These are phyloP conservation scores for Phaffomyces antillensis DNA, from an alignment of 805 yeast genomes.

Conservation along the genomic window DNA sequence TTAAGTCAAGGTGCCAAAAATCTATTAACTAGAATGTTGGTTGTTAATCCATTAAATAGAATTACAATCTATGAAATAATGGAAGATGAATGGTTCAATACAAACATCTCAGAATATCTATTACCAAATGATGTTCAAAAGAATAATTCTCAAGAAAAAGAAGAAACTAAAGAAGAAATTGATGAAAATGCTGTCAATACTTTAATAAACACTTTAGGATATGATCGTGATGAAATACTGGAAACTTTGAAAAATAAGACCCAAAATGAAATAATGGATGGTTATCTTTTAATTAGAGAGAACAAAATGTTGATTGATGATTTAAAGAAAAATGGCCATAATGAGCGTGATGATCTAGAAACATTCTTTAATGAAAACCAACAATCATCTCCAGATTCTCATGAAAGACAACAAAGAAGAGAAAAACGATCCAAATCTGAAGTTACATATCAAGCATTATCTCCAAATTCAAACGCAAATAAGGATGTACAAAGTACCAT, in stretches of 20 bases:
- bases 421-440: constrained; percentile 23
- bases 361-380: constrained; percentile 56
- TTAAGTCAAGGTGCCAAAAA: constrained; percentile 80
- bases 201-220: constrained; percentile 80
- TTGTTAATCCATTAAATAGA: constrained; percentile 89
- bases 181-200: constrained; percentile 75
- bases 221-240: constrained; percentile 73
- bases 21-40: constrained; percentile 80
- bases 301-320: constrained; percentile 65
- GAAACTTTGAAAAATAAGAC: constrained; percentile 58
- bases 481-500: constrained; percentile 58
- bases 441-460: constrained; percentile 26
- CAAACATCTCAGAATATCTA: constrained; percentile 72
- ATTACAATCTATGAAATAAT: constrained; percentile 88
- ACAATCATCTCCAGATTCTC: constrained; percentile 26
- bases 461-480: constrained; percentile 20
- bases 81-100: constrained; percentile 91
- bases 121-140: constrained; percentile 41
- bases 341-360: constrained; percentile 42
- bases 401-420: constrained; percentile 8
- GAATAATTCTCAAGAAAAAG: constrained; percentile 25
- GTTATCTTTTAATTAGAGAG: constrained; percentile 76
- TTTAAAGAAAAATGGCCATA: constrained; percentile 37
- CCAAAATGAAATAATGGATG: constrained; percentile 75
- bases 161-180: constrained; percentile 22